Base-by-base conservation (phyloP, 352 stramenopile species). In the Phytophthora colocasiae region DNA sequence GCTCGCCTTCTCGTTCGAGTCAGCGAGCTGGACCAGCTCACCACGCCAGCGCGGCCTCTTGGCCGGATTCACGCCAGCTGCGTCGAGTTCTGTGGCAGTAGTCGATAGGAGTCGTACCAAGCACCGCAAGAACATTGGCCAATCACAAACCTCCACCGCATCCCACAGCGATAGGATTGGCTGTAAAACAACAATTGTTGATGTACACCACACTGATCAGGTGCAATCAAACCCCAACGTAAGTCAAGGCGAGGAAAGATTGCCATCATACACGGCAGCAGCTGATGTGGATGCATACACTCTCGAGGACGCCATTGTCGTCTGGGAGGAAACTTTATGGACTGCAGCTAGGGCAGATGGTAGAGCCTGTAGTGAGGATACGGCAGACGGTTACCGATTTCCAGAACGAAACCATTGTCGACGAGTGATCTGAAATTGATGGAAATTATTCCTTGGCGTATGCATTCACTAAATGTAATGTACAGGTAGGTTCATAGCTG, bases 31-130 rank as follows among this genome's bases (percentile, higher is more conserved):
- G 24, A 57, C 51, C 34, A 62, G 50, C 59, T 66, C 50, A 62
- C 50, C 41, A 67, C 43, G 38, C 61, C 36, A 63, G 52, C 48
- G 36, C 41, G 44, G n/a, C 17, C 62, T 65, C 54, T 50, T 59
- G 53, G 54, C 29, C 48, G 62, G 62, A 53, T 69, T 69, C 62
- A 69, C 46, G 39, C 53, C 63, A 70, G 63, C 63, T 70, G 63
- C 55, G 59, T 26, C 0, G 24, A 4, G 27, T 48, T 56, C 12
- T 64, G 63, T 71, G 56, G 56, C 48, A 66, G 40, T 39, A 71
- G 63, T 15, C 47, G 41, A 61, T 19, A 57, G 26, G 48, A 60
- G 39, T 54, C 26, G 29, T 14, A 46, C 54, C 19, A 58, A 22
- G 31, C 32, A 53, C 45, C 47, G 19, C 57, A n/a, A 36, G 14